Base-by-base conservation (phyloP, 352 stramenopile species). In the Thraustochytrium striatum region DNA sequence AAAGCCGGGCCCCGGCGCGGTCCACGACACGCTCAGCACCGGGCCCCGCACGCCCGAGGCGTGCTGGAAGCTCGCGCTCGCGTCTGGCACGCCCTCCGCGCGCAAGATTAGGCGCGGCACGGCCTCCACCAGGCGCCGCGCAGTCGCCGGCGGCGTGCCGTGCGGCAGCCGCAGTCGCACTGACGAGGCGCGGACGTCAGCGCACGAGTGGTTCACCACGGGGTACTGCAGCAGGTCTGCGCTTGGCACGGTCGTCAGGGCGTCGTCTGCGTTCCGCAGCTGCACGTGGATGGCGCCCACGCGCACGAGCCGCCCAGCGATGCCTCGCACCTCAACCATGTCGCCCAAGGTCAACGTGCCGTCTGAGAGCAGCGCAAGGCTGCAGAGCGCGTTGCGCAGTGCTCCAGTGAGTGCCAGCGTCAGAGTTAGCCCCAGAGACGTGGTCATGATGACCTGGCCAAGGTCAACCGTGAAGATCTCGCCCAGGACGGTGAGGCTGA, bases 241-340 rank as follows among this genome's bases (percentile, higher is more conserved):
- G 35, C 52, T 61, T 7, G 65, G 65, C 1, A 75, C 13, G 65
- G 43, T 30, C 44, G 61, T 25, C 11, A 32, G 58, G 8, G 30
- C 68, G 44, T 32, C 43, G 16, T 43, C 65, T 25, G 11, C 39
- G 13, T 75, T 30, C n/a, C 32, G 36, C 32, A 75, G 21, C 11
- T 30, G 41, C 7, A 61, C 52, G 5, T 75, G 30, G 30, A 75
- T 28, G 16, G 65, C 65, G n/a, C 65, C 65, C 19, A 75, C 50
- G 50, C 65, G 65, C 11, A 75, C 16, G 16, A 75, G 32, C n/a
- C 65, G 65, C 11, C 65, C 65, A 5, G 65, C 50, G n/a, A 75
- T 43, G 43, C 41, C 41, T 11, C 65, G n/a, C 30, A 75, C 36
- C 35, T 75, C 30, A 33, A 75, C 36, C 61, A 75, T 62, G 47